phyloP scores from a whole-genome alignment of 495 filamentous ascomycete genomes.

The Glonium stellatum region DNA sequence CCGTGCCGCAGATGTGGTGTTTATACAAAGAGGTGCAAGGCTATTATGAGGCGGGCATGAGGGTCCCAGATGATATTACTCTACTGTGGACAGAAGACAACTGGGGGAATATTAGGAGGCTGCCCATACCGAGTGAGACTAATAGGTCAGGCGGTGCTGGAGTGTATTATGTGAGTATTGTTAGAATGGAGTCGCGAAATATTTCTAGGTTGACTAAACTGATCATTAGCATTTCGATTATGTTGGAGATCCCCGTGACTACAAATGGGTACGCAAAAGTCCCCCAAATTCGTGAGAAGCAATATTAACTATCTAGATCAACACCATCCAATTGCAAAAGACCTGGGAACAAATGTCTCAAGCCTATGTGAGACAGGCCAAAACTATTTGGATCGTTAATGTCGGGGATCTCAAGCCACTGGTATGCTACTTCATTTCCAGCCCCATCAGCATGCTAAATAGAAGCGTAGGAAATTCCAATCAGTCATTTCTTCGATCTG shows the following conservation, averaged over 20 bases:
- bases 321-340: conserved; percentile 60
- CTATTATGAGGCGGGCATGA: conserved; percentile 56
- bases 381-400: too few species aligned
- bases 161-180: conserved; percentile 52
- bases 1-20: conserved; percentile 64
- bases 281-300: not conserved
- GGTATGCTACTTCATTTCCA: too few species aligned
- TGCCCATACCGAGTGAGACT: conserved; percentile 57
- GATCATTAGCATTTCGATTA: conserved; percentile 56
- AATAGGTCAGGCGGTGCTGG: conserved; percentile 58
- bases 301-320: conserved; percentile 42
- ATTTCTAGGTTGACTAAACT: not conserved
- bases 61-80: conserved; percentile 65
- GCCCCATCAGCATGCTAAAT: too few species aligned
- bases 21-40: conserved; percentile 43
- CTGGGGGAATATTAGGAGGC: conserved; percentile 60
- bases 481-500: too few species aligned
- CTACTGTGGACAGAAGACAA: conserved; percentile 73
- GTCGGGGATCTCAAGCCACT: too few species aligned
- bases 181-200: not conserved
- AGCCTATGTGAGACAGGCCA: too few species aligned
- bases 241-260: conserved; percentile 56
- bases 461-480: too few species aligned
- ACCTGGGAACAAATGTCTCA: conserved; percentile 60
- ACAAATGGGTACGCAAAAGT: conserved; percentile 46